These are phyloP conservation scores for Penicillium longicatenatum DNA, from an alignment of 495 filamentous ascomycete species.

Conservation along the genomic window DNA sequence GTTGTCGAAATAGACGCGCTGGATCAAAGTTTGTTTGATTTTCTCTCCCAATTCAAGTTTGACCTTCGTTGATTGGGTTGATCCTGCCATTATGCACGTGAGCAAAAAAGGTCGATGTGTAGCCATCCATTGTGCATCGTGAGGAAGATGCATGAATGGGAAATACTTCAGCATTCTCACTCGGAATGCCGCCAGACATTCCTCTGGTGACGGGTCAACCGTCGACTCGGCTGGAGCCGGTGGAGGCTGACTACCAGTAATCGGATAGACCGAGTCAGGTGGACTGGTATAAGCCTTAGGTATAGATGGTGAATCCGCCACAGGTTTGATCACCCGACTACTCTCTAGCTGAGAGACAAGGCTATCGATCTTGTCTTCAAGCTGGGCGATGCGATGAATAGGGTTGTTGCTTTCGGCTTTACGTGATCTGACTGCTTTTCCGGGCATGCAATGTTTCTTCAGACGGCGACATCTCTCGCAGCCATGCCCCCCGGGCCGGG, in stretches of 20 bases:
- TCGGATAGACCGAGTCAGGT: conserved; percentile 15
- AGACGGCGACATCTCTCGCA: conserved; percentile 53
- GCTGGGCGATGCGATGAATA: conserved; percentile 24
- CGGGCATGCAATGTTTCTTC: conserved; percentile 34
- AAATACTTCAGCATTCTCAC: conserved; percentile 36
- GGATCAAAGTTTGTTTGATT: conserved; percentile 37
- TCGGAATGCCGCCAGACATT: conserved; percentile 35
- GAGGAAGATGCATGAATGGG: conserved; percentile 41
- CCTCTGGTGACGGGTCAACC: conserved; percentile 31
- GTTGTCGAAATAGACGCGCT: conserved; percentile 45
- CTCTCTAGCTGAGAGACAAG: conserved; percentile 1
- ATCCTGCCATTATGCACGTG: conserved; percentile 43
- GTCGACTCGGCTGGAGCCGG: conserved; percentile 34
- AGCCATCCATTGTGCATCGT: conserved; percentile 34
- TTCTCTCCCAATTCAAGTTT: conserved; percentile 33
- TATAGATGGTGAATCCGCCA: not conserved
- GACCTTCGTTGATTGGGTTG: conserved; percentile 27
- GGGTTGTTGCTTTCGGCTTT: conserved; percentile 17
- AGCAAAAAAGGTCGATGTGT: conserved; percentile 47
- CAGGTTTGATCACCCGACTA: not conserved
- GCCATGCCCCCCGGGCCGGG: conserved; percentile 24
- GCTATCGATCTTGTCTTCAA: conserved; percentile 2
- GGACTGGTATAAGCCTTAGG: not conserved
- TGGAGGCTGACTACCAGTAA: conserved; percentile 20
- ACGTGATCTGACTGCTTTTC: conserved; percentile 24